phyloP scores from a whole-genome alignment of 371 early-diverging fungal species.

The Mucor sp. region DNA sequence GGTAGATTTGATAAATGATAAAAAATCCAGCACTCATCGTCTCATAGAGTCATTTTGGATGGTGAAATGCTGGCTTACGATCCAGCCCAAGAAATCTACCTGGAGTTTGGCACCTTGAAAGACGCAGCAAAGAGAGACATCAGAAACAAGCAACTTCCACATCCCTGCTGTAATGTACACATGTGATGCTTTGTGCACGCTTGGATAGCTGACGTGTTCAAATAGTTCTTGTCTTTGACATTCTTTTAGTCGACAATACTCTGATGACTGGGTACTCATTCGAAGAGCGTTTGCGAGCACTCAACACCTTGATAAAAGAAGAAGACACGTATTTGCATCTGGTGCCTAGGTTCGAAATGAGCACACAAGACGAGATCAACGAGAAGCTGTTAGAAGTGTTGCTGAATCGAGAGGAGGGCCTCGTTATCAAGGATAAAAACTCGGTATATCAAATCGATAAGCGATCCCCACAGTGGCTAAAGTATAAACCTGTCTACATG shows the following conservation, averaged over 20 bases:
- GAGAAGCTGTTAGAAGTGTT: constrained; percentile 53
- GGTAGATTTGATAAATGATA: background rate
- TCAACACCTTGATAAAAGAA: constrained; percentile 55
- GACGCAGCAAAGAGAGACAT: constrained; percentile 13
- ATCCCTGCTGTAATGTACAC: constrained; percentile 54
- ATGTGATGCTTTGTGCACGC: too few species aligned
- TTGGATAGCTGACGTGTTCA: constrained; percentile 72
- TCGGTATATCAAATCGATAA: constrained; percentile 58
- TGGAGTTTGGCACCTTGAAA: constrained; percentile 76
- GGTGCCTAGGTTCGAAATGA: constrained; percentile 51
- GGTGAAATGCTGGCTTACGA: constrained; percentile 81
- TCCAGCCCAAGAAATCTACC: constrained; percentile 53
- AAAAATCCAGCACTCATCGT: background rate
- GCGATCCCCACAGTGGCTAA: constrained; percentile 64
- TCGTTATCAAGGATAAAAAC: constrained; percentile 71
- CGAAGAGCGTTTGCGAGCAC: constrained; percentile 46
- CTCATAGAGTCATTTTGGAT: constrained; percentile 38
- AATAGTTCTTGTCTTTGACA: constrained; percentile 73
- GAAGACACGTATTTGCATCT: constrained; percentile 54
- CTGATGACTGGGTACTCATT: constrained; percentile 59
- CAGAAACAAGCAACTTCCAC: constrained; percentile 33
- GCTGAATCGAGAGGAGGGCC: constrained; percentile 51
- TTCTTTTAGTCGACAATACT: constrained; percentile 64
- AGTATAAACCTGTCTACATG: constrained; percentile 79
- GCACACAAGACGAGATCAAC: constrained; percentile 59